Percentiles rank a stretch among this genome's conserved stretches.
phyloP scores from a whole-genome alignment of 2,329 filamentous ascomycete species.

The Penicillium sp. region DNA sequence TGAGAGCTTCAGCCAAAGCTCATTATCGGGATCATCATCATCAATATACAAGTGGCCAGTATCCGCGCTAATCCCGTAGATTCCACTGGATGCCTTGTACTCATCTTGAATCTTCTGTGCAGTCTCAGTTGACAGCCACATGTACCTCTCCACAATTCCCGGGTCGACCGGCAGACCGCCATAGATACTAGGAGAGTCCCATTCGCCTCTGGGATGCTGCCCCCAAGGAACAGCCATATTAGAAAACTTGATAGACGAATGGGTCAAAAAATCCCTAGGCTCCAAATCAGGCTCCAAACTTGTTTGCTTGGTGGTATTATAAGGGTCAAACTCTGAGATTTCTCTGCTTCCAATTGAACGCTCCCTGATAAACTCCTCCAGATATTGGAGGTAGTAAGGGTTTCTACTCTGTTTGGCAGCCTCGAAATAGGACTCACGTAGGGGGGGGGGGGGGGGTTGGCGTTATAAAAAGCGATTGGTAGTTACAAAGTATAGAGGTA shows the following conservation, averaged over 20 bases:
- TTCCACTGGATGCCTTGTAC: background rate
- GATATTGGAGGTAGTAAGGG: conserved; percentile 14
- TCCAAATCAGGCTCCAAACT: conserved; percentile 10
- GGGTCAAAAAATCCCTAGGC: conserved; percentile 2
- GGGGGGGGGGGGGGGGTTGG: conserved; percentile 6
- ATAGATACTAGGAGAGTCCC: conserved; percentile 4
- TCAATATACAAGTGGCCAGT: background rate
- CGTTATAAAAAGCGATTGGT: conserved; percentile 1
- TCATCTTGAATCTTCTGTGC: background rate
- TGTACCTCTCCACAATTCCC: conserved; percentile 11
- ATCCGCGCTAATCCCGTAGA: background rate
- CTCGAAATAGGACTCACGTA: background rate
- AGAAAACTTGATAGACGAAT: background rate
- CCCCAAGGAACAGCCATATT: background rate
- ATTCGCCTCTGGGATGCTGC: conserved; percentile 5
- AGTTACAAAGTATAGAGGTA: conserved; percentile 10
- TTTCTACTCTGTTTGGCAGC: conserved; percentile 14
- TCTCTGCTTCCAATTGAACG: background rate
- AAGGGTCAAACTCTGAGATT: background rate
- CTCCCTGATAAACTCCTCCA: conserved; percentile 6
- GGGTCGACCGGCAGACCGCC: background rate
- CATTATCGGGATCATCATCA: background rate
- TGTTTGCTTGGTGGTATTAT: background rate
- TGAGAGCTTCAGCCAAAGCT: background rate
- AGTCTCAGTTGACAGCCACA: conserved; percentile 7